A percentile compares a stretch with the other conserved stretches of the same genome.
Evolutionary conservation across 306 rosid species (phyloP).

Genomic region (Parietaria judaica): DNA sequence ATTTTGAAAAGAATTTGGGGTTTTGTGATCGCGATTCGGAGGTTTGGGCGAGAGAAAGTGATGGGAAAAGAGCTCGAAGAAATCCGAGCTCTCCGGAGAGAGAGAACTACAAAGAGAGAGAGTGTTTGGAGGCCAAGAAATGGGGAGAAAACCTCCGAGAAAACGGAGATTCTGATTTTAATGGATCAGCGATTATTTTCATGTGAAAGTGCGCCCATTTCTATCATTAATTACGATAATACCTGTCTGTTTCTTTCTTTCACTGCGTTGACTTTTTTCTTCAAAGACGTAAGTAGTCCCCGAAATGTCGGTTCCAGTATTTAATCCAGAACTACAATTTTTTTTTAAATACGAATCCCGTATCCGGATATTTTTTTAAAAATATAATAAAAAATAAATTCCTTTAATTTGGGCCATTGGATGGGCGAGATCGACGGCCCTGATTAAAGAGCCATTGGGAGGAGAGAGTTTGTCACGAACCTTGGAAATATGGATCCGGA

Average conservation of each 20-base stretch:
- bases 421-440: too few relatives aligned
- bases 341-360: too few relatives aligned
- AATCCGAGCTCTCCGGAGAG: slow-evolving; percentile 8
- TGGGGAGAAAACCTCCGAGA: not conserved
- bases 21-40: not conserved
- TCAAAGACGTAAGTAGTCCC: not conserved
- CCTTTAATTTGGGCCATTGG: too few relatives aligned
- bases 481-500: too few relatives aligned
- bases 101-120: not conserved
- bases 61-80: slow-evolving; percentile 3
- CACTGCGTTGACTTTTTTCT: not conserved
- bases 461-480: too few relatives aligned
- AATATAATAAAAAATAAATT: too few relatives aligned
- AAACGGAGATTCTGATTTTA: not conserved
- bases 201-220: not conserved
- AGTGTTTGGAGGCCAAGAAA: not conserved
- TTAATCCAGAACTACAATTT: too few relatives aligned
- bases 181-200: not conserved
- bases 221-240: slow-evolving; percentile 19
- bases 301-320: too few relatives aligned
- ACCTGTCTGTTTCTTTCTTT: not conserved
- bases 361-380: too few relatives aligned
- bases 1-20: slow-evolving; percentile 1
- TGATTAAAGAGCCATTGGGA: too few relatives aligned
- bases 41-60: not conserved